These are phyloP conservation scores for Paxillus rubicundulus DNA, from an alignment of 768 basidiomycete species.

Conservation along the genomic window DNA sequence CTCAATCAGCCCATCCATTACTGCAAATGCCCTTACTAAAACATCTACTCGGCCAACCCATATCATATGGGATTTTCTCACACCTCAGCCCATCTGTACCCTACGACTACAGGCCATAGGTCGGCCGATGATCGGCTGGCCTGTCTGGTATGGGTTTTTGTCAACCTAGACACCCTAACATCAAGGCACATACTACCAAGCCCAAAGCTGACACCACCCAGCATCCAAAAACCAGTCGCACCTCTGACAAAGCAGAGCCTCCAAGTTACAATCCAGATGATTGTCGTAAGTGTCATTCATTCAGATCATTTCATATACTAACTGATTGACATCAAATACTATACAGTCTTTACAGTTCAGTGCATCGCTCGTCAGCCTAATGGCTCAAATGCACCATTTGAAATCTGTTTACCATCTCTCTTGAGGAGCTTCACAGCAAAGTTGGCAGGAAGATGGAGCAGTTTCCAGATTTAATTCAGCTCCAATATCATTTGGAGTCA, in stretches of 20 bases:
- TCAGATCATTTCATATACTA: neutral
- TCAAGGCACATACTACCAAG: neutral
- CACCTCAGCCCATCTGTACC: too few species aligned
- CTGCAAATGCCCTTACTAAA: too few species aligned
- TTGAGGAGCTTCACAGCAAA: neutral
- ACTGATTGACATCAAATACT: neutral
- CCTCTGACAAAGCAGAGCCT: neutral
- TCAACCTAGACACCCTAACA: neutral
- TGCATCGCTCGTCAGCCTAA: neutral
- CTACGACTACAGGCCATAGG: too few species aligned
- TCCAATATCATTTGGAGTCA: neutral
- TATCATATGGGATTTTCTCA: too few species aligned
- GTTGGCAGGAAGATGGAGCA: conserved; percentile 1
- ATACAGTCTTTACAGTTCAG: conserved; percentile 1
- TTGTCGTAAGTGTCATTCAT: neutral
- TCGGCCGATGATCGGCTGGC: too few species aligned
- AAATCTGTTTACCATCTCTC: neutral
- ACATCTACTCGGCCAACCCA: too few species aligned
- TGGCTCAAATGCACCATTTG: conserved; percentile 3
- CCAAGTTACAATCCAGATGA: conserved; percentile 13
- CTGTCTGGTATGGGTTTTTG: too few species aligned
- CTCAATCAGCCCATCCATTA: too few species aligned
- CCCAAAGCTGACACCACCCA: neutral
- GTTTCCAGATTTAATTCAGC: neutral
- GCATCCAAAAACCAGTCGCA: neutral